A percentile compares a stretch with the other conserved stretches of the same genome.
Conservation (phyloP, 2,329 filamentous ascomycete species). For the Emergomyces orientalis region DNA sequence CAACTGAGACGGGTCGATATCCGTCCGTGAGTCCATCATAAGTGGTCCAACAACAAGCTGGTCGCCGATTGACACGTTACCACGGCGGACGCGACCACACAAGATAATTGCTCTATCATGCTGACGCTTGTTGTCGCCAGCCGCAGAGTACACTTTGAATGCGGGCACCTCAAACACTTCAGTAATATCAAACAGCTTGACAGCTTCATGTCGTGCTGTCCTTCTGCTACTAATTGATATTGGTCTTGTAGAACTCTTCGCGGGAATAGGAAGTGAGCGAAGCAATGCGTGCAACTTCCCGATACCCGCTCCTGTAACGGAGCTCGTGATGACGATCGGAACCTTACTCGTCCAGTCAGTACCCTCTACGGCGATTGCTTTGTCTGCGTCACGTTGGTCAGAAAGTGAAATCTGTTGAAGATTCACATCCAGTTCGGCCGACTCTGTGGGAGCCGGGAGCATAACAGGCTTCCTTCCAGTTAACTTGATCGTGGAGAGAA, state of each 20-base stretch:
- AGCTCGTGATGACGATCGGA: conserved; percentile 80
- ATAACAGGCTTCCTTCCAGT: conserved; percentile 66
- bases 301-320: conserved; percentile 75
- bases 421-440: conserved; percentile 43
- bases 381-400: conserved; percentile 52
- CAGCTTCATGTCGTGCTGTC: conserved; percentile 42
- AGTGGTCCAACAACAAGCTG: conserved; percentile 73
- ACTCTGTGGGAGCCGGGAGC: conserved; percentile 40
- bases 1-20: conserved; percentile 16
- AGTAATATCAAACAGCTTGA: conserved; percentile 75
- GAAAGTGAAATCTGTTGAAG: conserved; percentile 48
- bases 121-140: conserved; percentile 32
- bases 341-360: conserved; percentile 46
- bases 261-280: conserved; percentile 61
- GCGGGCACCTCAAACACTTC: conserved; percentile 72
- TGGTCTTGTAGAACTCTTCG: conserved; percentile 31
- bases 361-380: conserved; percentile 40
- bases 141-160: conserved; percentile 45
- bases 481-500: conserved; percentile 69
- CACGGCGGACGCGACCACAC: conserved; percentile 74
- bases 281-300: conserved; percentile 73
- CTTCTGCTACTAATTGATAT: conserved; percentile 14
- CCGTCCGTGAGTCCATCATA: conserved; percentile 37
- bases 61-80: conserved; percentile 67
- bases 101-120: conserved; percentile 59